A percentile compares a stretch with the other conserved stretches of the same genome.
Conservation (phyloP, 768 basidiomycete species). For the Phlegmacium glaucopus region DNA sequence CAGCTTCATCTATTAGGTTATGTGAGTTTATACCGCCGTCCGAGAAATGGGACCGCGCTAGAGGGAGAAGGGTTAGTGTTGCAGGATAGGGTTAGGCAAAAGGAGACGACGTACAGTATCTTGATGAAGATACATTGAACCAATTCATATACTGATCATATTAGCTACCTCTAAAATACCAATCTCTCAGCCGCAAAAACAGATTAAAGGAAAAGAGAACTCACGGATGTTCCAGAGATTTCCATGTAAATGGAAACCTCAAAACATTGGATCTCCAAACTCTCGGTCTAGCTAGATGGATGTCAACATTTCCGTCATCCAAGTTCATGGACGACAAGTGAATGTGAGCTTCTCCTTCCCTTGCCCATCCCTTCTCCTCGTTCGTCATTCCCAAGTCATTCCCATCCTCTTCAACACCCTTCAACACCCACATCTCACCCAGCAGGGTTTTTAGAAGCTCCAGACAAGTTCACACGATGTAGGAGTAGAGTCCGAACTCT, state of each 20-base stretch:
- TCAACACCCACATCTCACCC: constrained; percentile 77
- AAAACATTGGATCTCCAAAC: constrained; percentile 95
- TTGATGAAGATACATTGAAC: constrained; percentile 95
- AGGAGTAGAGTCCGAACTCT: constrained; percentile 75
- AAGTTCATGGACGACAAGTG: constrained; percentile 69
- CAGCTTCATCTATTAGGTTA: constrained; percentile 81
- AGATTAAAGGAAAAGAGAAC: constrained; percentile 43
- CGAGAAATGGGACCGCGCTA: constrained; percentile 91
- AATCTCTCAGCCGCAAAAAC: too few species aligned
- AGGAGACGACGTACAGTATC: constrained; percentile 65
- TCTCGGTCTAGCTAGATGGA: constrained; percentile 78
- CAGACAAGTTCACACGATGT: constrained; percentile 93
- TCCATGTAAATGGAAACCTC: constrained; percentile 87
- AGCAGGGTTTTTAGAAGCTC: constrained; percentile 81
- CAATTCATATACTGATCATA: constrained; percentile 93
- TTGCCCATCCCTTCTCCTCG: too few species aligned
- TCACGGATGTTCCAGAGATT: constrained; percentile 94
- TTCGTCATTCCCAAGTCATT: too few species aligned
- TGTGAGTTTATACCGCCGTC: constrained; percentile 90
- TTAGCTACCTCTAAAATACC: constrained; percentile 73
- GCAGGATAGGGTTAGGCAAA: neutral
- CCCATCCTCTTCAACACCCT: constrained; percentile 64
- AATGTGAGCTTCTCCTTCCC: constrained; percentile 57
- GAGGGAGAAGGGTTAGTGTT: neutral
- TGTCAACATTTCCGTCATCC: constrained; percentile 82